phyloP scores from a whole-genome alignment of 441 rosid species.

The Eugenia klotzschiana region DNA sequence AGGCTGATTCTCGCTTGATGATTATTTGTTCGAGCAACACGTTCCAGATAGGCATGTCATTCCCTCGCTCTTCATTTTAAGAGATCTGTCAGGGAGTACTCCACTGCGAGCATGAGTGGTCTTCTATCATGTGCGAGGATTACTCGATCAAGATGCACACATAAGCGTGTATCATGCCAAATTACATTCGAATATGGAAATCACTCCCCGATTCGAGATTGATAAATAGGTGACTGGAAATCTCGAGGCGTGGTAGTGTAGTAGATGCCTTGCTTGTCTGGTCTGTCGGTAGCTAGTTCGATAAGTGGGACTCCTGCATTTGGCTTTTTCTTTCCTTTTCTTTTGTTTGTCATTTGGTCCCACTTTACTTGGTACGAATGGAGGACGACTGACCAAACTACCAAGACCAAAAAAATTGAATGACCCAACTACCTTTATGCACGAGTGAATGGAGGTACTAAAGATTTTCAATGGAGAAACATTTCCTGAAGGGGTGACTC shows the following conservation, averaged over 20 bases:
- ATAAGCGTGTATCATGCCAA: background rate
- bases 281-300: background rate
- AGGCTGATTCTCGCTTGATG: too few relatives aligned
- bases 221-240: background rate
- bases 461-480: background rate
- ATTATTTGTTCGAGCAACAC: too few relatives aligned
- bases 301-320: background rate
- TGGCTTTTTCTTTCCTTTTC: background rate
- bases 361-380: background rate
- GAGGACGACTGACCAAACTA: background rate
- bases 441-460: background rate
- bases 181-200: background rate
- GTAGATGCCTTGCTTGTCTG: background rate
- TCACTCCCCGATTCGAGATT: background rate
- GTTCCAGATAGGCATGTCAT: too few relatives aligned
- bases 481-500: background rate
- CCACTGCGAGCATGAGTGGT: too few relatives aligned
- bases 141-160: too few relatives aligned
- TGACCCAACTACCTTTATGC: background rate
- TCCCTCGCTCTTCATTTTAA: too few relatives aligned
- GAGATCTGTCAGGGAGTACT: too few relatives aligned
- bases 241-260: background rate
- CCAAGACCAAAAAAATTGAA: too few relatives aligned
- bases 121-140: too few relatives aligned
- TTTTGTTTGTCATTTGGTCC: background rate